Base-by-base conservation (phyloP, 192 early-diverging fungal genomes). In the Coemansia sp. region DNA sequence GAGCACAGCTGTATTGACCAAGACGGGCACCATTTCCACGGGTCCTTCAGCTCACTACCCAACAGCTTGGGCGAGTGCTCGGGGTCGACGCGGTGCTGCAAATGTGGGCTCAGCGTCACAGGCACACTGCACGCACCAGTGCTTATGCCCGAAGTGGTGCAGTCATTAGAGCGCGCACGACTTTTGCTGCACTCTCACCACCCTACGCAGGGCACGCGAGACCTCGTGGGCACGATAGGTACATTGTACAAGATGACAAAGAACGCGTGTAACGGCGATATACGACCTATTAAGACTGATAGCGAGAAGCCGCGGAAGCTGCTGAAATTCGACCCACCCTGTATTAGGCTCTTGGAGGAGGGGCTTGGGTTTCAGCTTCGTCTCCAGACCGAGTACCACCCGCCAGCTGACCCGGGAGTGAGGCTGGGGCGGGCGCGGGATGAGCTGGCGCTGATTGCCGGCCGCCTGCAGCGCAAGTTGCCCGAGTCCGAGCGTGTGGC, bases 311-410 rank as follows among this genome's bases (percentile, higher is more conserved):
- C 75, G n/a, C 68, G 74, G 2, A 44, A 43, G 69, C 49, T 69
- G 64, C 83, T 85, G 5, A 63, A 66, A 46, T 85, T 85, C 42
- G 83, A 85, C 47, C 29, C 63, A 8, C 54, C 75, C n/a, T 85
- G 83, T 20, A 77, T 57, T 27, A 49, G 66, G 3, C 66, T 79
- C 6, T 40, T 85, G 55, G 36, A 63, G 4, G 82, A 68, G 41
- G 44, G 60, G 12, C 65, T 85, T 18, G 83, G 83, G 7, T 85
- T 85, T 24, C 70, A 63, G 38, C 60, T 71, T 1, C 47, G 46
- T 8, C 54, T 63, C 22, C 57, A 44, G 12, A 22, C 41, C 11
- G 77, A 76, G 68, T 77, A 69, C 41, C 64, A 51, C 2, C 83
- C 83, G 41, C 83, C 83, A 1, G 60, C 27, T 3, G 43, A 63